Percentiles rank a stretch among this genome's conserved stretches.
Evolutionary conservation across 2,329 filamentous ascomycete genomes (phyloP).

Genomic region (Nemania sp.): DNA sequence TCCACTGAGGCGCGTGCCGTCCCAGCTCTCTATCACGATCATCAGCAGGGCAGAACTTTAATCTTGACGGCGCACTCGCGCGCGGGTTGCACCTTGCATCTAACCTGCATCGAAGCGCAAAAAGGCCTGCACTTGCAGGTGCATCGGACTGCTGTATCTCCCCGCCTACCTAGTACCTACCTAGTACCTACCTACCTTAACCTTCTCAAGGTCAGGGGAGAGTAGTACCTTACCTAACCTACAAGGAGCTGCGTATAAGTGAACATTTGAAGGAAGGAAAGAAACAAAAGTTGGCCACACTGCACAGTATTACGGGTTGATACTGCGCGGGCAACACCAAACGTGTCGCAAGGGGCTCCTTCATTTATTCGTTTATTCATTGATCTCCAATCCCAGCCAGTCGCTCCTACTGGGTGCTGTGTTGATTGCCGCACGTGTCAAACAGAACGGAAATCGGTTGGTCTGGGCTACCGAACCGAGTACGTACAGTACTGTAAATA

Average conservation of each 20-base stretch:
- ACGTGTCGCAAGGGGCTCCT: constrained; percentile 16
- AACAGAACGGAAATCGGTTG: constrained; percentile 18
- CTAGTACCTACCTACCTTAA: not conserved
- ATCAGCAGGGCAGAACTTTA: constrained; percentile 29
- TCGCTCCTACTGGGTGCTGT: not conserved
- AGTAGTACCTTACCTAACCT: not conserved
- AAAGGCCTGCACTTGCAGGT: constrained; percentile 18
- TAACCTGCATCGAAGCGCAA: constrained; percentile 27
- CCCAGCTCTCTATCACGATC: constrained; percentile 1
- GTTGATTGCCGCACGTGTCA: constrained; percentile 14
- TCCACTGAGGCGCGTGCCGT: constrained; percentile 22
- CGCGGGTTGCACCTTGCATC: constrained; percentile 26
- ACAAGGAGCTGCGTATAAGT: not conserved
- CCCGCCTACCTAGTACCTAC: too few species aligned
- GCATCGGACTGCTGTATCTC: constrained; percentile 11
- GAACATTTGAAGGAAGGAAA: not conserved
- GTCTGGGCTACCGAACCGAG: not conserved
- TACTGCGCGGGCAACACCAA: constrained; percentile 9
- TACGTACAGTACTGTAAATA: not conserved
- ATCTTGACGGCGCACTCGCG: constrained; percentile 22
- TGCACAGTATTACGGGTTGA: constrained; percentile 1
- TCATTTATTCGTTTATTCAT: constrained; percentile 4
- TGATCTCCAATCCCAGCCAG: constrained; percentile 18
- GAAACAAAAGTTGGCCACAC: not conserved
- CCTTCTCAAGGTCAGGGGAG: too few species aligned